phyloP scores from a whole-genome alignment of 768 basidiomycete genomes.

The Leccinum rimulosum region DNA sequence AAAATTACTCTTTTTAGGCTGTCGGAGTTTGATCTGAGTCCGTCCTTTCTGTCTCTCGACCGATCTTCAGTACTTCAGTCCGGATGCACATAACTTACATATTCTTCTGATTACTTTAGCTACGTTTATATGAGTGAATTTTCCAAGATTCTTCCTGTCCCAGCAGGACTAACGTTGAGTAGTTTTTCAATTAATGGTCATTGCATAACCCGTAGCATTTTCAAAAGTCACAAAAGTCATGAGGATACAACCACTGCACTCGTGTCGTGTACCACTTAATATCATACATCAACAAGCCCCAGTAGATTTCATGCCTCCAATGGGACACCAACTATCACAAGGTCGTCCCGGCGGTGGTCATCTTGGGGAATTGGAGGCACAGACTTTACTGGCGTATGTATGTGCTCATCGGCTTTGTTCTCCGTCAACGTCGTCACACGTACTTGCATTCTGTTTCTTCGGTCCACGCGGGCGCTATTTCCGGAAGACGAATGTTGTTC shows the following conservation, averaged over 20 bases:
- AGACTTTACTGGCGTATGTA: not conserved
- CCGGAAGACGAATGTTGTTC: not conserved
- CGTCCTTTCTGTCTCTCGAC: too few relatives aligned
- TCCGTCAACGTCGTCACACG: slow-evolving; percentile 3
- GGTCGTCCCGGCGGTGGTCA: not conserved
- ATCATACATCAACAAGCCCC: not conserved
- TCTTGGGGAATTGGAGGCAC: not conserved
- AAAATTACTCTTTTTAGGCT: too few relatives aligned
- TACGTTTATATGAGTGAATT: too few relatives aligned
- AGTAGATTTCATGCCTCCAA: not conserved
- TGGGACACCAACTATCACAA: not conserved
- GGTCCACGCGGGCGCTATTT: not conserved
- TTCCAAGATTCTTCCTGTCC: too few relatives aligned
- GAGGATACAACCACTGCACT: too few relatives aligned
- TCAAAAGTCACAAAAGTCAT: too few relatives aligned
- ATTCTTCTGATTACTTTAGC: too few relatives aligned
- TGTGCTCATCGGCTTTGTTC: not conserved
- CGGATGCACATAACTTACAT: not conserved
- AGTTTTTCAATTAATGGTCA: not conserved
- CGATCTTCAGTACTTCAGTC: too few relatives aligned
- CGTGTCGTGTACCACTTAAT: not conserved
- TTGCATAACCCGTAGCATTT: not conserved
- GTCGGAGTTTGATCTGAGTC: too few relatives aligned
- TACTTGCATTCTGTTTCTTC: slow-evolving; percentile 4
- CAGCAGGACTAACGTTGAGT: not conserved